These are phyloP conservation scores for Capsicum chinense DNA, from an alignment of 257 asterid genomes.

Conservation along the genomic window DNA sequence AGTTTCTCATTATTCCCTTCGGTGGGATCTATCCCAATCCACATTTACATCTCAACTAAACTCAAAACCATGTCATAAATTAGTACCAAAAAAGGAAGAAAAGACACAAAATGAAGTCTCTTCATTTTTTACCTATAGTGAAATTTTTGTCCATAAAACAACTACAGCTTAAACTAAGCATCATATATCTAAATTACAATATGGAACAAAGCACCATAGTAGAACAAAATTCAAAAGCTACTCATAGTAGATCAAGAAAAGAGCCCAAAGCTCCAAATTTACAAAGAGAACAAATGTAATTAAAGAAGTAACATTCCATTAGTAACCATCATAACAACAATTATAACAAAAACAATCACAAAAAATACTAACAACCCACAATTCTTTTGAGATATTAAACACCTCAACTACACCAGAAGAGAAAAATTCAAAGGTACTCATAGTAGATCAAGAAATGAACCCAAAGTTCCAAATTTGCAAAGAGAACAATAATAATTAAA, in stretches of 20 bases:
- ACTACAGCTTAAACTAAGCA: neutral
- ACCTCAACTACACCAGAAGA: neutral
- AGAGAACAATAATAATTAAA: neutral
- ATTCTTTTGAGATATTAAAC: neutral
- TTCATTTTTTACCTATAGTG: neutral
- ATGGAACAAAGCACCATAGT: neutral
- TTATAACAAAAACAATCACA: neutral
- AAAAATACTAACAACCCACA: neutral
- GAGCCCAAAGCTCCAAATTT: slow-evolving; percentile 1
- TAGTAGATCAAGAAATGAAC: slow-evolving; percentile 24
- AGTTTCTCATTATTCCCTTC: neutral
- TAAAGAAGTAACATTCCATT: neutral
- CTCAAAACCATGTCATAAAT: neutral
- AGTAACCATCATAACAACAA: neutral
- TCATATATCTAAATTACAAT: neutral
- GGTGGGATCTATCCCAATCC: neutral
- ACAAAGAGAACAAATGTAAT: neutral
- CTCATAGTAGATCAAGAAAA: slow-evolving; percentile 24
- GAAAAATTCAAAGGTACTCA: slow-evolving; percentile 1
- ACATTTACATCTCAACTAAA: neutral
- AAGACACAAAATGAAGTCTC: neutral
- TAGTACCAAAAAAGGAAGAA: neutral
- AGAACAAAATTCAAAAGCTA: slow-evolving; percentile 11
- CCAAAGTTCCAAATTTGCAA: slow-evolving; percentile 8
- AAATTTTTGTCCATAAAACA: neutral